A percentile compares a stretch with the other conserved stretches of the same genome.
phyloP scores from a whole-genome alignment of 768 basidiomycete genomes.

The Russula vinacea region DNA sequence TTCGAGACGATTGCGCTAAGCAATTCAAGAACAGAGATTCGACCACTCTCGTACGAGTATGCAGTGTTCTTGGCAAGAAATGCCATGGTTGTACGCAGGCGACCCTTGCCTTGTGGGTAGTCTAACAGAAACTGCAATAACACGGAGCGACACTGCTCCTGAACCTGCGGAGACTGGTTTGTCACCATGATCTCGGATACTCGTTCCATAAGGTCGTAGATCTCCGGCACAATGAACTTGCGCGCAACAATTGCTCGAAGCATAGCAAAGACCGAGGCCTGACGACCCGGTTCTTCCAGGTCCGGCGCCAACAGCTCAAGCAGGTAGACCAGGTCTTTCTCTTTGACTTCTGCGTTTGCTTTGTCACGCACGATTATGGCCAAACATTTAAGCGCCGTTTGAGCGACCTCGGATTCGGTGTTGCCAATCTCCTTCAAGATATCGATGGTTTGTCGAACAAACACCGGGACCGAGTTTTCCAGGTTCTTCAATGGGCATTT shows the following conservation, averaged over 20 bases:
- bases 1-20: conserved; percentile 81
- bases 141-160: conserved; percentile 85
- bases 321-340: conserved; percentile 83
- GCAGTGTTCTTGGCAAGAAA: conserved; percentile 91
- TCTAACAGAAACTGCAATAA: conserved; percentile 93
- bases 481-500: conserved; percentile 80
- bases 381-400: conserved; percentile 83
- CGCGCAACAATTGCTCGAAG: conserved; percentile 87
- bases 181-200: conserved; percentile 91
- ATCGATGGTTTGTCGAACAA: conserved; percentile 77
- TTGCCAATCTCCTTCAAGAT: conserved; percentile 80
- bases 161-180: conserved; percentile 85
- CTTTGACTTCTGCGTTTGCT: conserved; percentile 74
- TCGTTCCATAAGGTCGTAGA: conserved; percentile 95
- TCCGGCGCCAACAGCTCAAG: conserved; percentile 86
- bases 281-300: conserved; percentile 83
- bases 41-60: conserved; percentile 86
- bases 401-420: conserved; percentile 86
- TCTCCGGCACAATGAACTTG: conserved; percentile 90
- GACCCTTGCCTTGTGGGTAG: conserved; percentile 93
- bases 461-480: conserved; percentile 72
- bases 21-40: conserved; percentile 91
- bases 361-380: conserved; percentile 89
- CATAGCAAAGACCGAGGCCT: conserved; percentile 81
- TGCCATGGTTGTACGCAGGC: conserved; percentile 81